Conservation (phyloP, 495 filamentous ascomycete species). For the Podospora pseudocomata region DNA sequence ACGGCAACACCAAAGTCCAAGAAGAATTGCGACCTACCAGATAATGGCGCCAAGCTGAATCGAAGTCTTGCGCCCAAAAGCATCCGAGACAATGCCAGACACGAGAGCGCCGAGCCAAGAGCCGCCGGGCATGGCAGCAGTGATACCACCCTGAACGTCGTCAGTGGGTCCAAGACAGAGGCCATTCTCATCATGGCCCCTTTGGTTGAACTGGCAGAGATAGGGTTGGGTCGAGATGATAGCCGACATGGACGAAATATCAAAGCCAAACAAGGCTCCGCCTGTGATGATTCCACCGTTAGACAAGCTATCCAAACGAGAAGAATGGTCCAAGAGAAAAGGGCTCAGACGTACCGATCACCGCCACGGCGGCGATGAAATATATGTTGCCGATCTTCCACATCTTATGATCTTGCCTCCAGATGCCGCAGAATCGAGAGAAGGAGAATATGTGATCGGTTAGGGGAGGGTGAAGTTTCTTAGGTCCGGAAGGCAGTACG, state of each 20-base stretch:
- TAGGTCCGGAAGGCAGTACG: not conserved
- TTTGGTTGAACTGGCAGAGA: slow-evolving; percentile 62
- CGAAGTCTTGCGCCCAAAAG: slow-evolving; percentile 60
- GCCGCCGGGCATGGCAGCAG: slow-evolving; percentile 68
- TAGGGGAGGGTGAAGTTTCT: not conserved
- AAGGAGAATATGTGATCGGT: not conserved
- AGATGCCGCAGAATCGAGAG: not conserved
- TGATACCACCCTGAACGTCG: slow-evolving; percentile 57
- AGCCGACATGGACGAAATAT: slow-evolving; percentile 63
- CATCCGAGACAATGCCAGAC: slow-evolving; percentile 66
- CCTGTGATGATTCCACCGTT: slow-evolving; percentile 39
- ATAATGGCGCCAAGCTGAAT: slow-evolving; percentile 62
- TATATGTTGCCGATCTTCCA: slow-evolving; percentile 65
- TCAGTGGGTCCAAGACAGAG: slow-evolving; percentile 49
- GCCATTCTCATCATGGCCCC: slow-evolving; percentile 33
- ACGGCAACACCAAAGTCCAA: not conserved
- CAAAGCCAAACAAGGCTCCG: slow-evolving; percentile 78
- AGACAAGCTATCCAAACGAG: not conserved
- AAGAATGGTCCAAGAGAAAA: not conserved
- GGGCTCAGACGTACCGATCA: slow-evolving; percentile 46
- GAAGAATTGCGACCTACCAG: slow-evolving; percentile 47
- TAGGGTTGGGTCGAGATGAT: slow-evolving; percentile 62
- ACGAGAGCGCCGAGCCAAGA: slow-evolving; percentile 69
- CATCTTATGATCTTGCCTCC: slow-evolving; percentile 30
- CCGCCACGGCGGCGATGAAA: slow-evolving; percentile 68